These are phyloP conservation scores for Pterocarpus santalinus DNA, from an alignment of 306 rosid species.

Conservation along the genomic window DNA sequence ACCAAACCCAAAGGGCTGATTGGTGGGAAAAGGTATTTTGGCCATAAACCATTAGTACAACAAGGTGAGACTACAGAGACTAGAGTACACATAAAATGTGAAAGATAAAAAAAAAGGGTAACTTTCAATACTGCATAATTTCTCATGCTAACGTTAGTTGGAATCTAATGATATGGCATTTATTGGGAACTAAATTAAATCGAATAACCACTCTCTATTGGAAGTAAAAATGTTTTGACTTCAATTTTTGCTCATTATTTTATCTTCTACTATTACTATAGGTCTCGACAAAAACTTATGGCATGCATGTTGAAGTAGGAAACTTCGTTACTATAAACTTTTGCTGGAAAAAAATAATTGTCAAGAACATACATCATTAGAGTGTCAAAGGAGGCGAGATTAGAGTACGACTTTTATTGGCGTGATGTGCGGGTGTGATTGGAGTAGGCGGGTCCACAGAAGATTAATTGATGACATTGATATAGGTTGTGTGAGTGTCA, in stretches of 20 bases:
- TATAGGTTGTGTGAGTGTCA: conserved; percentile 17
- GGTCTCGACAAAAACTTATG: neutral
- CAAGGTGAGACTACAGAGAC: neutral
- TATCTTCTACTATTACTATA: neutral
- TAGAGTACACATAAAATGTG: neutral
- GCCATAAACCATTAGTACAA: too few species aligned
- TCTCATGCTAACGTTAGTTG: neutral
- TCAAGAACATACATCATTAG: neutral
- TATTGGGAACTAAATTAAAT: neutral
- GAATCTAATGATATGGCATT: neutral
- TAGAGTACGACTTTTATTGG: conserved; percentile 29
- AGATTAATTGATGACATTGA: conserved; percentile 31
- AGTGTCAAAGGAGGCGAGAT: neutral
- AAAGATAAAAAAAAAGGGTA: neutral
- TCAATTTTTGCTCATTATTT: neutral
- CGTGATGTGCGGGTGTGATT: conserved; percentile 75
- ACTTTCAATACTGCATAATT: neutral
- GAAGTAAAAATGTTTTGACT: neutral
- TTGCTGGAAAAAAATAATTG: neutral
- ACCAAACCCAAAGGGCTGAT: too few species aligned
- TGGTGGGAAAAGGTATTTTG: too few species aligned
- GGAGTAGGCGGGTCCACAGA: conserved; percentile 47
- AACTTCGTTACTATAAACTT: neutral
- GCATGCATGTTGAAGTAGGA: neutral
- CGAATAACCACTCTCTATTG: neutral